Percentiles rank a stretch among this genome's conserved stretches.
These are phyloP conservation scores for Holtermannia corniformis DNA, from an alignment of 768 basidiomycete species.

Conservation along the genomic window DNA sequence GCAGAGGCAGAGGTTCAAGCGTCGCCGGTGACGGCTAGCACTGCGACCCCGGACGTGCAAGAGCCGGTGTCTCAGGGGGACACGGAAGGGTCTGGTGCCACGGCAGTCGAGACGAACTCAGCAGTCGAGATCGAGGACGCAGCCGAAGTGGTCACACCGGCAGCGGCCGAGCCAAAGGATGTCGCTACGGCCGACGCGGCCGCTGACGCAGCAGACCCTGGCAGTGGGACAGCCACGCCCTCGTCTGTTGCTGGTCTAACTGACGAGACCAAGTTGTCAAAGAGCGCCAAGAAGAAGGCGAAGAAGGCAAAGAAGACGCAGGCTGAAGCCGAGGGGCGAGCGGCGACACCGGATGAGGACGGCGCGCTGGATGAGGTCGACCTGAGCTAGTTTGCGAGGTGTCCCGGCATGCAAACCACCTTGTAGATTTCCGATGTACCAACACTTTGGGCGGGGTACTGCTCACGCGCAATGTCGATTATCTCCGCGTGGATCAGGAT, in stretches of 20 bases:
- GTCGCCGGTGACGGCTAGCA: no score
- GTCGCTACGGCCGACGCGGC: neutral
- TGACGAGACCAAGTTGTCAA: neutral
- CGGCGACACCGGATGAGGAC: neutral
- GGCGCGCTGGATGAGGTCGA: neutral
- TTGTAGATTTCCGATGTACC: no score
- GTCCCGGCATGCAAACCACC: neutral
- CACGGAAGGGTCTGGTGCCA: no score
- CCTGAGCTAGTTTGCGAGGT: neutral
- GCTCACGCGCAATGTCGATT: no score
- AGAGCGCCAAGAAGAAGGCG: neutral
- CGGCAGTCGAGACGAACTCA: no score
- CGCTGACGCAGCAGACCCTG: neutral
- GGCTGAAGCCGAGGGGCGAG: neutral
- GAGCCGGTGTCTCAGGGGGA: no score
- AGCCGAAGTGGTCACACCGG: neutral
- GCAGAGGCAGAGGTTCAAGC: no score
- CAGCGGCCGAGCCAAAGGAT: neutral
- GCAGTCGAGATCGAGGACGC: no score
- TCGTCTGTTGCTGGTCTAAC: neutral
- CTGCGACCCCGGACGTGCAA: no score
- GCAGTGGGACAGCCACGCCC: neutral
- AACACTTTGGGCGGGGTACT: no score
- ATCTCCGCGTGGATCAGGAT: no score
- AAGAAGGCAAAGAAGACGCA: no score